phyloP scores from a whole-genome alignment of 2,329 filamentous ascomycete genomes.

The Monosporascus sp. region DNA sequence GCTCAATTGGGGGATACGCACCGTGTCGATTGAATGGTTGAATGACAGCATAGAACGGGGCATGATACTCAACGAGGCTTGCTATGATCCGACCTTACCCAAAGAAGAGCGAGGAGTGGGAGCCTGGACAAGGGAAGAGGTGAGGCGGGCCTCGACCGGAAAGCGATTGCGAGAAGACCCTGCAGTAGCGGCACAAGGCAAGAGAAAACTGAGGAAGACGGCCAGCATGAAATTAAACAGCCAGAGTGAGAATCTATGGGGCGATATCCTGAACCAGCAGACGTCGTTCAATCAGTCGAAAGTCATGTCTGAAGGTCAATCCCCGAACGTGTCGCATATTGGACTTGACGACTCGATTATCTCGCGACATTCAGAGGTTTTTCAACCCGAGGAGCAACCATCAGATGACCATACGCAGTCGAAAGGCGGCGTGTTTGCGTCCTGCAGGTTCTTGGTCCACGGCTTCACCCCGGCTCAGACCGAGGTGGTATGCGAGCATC shows the following conservation, averaged over 20 bases:
- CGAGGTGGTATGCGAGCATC: conserved; percentile 40
- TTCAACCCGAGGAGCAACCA: conserved; percentile 1
- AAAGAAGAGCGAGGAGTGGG: conserved; percentile 66
- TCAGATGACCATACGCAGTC: conserved; percentile 3
- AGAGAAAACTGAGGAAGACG: conserved; percentile 79
- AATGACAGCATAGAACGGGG: conserved; percentile 75
- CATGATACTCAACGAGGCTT: conserved; percentile 84
- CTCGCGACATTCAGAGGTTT: conserved; percentile 1
- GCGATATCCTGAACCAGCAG: conserved; percentile 65
- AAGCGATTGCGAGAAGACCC: conserved; percentile 54
- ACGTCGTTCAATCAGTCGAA: conserved; percentile 25
- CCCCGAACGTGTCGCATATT: conserved; percentile 8
- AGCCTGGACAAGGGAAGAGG: conserved; percentile 60
- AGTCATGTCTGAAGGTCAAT: conserved; percentile 4
- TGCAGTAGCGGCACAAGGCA: conserved; percentile 46
- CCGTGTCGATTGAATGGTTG: conserved; percentile 82
- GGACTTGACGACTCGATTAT: conserved; percentile 1
- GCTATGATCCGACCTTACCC: conserved; percentile 72
- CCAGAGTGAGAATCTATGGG: conserved; percentile 84
- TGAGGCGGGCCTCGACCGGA: conserved; percentile 41
- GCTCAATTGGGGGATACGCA: conserved; percentile 71
- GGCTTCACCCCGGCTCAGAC: conserved; percentile 52
- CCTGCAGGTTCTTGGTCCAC: conserved; percentile 53
- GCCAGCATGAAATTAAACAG: conserved; percentile 77
- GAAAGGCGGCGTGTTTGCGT: conserved; percentile 43